Base-by-base conservation (phyloP, 257 asterid genomes). In the Dorcoceras hygrometricum region DNA sequence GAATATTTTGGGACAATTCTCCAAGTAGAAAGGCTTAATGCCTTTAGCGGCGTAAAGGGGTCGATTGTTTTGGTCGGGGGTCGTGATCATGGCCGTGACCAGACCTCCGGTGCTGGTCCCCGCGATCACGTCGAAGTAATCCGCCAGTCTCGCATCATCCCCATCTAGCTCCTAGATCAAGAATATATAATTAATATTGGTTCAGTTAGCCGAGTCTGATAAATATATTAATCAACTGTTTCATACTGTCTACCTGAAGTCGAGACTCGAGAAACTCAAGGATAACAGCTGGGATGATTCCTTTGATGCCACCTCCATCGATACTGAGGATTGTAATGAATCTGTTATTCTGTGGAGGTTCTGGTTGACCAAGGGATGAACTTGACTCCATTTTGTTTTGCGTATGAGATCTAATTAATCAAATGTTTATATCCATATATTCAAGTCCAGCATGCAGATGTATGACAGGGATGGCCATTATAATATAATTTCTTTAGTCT, bases 41-140 rank as follows among this genome's bases (percentile, higher is more conserved):
- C 79, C 90, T 62, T 82, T 75, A 12, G 89, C 93, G 22, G 87
- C 78, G 9, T 69, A 84, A 0, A 87, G 68, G 26, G 91, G 95
- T 11, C 87, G 89, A 31, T 79, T 77, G 3, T 75, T 70, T 20
- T 77, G 18, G 59, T 72, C 71, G 0, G 94, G 94, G 7, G 90
- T 80, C 0, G 94, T 71, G n/a, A 86, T 54, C 94, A 86, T 86
- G 9, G 88, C 85, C 0, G 94, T 76, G 0, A 84, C 82, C 1
- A 86, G 86, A 6, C 94, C 94, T 6, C 94, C 90, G 1, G 94
- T 86, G 76, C 94, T 86, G 1, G 81, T 78, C 46, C 94, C 94
- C 0, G 88, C 75, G 6, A 86, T 78, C 34, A 86, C 66, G 28
- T 86, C 93, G 25, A 86, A 81, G 58, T 86, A 86, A 62, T 86